phyloP scores from a whole-genome alignment of 768 basidiomycete genomes.

The Collybia mongolica region DNA sequence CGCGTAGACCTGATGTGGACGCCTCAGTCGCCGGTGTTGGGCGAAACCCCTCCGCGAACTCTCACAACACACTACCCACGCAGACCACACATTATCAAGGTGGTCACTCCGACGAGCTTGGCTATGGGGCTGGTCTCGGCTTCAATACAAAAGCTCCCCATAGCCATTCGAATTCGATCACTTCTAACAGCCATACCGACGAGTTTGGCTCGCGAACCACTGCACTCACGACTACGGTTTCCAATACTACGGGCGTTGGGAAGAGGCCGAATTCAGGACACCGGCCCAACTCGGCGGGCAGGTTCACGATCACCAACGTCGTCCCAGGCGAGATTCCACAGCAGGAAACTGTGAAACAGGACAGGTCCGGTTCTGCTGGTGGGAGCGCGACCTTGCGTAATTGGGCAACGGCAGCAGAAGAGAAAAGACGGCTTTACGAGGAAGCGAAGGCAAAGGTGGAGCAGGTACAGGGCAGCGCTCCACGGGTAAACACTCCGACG shows the following conservation, averaged over 20 bases:
- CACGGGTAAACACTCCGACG: conserved; percentile 25
- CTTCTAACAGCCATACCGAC: conserved; percentile 14
- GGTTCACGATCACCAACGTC: conserved; percentile 43
- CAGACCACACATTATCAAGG: neutral
- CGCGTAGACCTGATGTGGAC: too few species aligned
- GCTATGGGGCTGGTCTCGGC: conserved; percentile 16
- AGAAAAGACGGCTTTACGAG: conserved; percentile 68
- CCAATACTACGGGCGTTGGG: conserved; percentile 10
- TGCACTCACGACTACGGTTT: conserved; percentile 4
- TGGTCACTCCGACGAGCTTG: conserved; percentile 18
- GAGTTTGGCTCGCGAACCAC: conserved; percentile 9
- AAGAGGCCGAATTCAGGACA: conserved; percentile 25
- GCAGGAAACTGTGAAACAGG: conserved; percentile 3
- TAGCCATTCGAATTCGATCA: conserved; percentile 18
- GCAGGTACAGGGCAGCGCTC: conserved; percentile 45
- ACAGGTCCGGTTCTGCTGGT: conserved; percentile 3
- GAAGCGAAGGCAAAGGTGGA: conserved; percentile 60
- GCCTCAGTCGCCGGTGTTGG: neutral
- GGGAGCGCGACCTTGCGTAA: neutral
- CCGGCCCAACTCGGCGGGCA: conserved; percentile 10
- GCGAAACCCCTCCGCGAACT: neutral
- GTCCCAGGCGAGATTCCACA: conserved; percentile 27
- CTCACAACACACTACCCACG: conserved; percentile 4
- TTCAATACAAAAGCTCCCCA: conserved; percentile 14
- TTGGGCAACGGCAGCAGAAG: conserved; percentile 61